A percentile compares a stretch with the other conserved stretches of the same genome.
These are phyloP conservation scores for Lentinula lateritia DNA, from an alignment of 768 basidiomycete species.

Conservation along the genomic window DNA sequence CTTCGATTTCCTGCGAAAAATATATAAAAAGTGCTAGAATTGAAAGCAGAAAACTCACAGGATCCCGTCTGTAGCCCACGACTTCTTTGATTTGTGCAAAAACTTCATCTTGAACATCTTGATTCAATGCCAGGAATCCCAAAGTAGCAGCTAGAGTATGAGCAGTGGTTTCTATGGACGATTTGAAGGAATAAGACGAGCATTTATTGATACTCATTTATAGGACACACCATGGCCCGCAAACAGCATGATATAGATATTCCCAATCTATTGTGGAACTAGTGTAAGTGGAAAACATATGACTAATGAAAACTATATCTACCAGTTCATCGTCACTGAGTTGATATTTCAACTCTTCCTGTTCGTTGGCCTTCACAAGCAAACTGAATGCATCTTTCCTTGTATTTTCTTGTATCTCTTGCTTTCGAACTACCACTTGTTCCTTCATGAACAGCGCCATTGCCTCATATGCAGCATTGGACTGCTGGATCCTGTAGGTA, in stretches of 20 bases:
- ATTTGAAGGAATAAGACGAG: neutral
- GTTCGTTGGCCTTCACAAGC: slow-evolving; percentile 41
- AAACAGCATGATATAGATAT: slow-evolving; percentile 46
- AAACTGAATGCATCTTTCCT: slow-evolving; percentile 33
- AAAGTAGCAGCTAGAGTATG: slow-evolving; percentile 42
- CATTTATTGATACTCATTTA: neutral
- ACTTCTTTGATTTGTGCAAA: slow-evolving; percentile 37
- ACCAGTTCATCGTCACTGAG: slow-evolving; percentile 38
- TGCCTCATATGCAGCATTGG: slow-evolving; percentile 23
- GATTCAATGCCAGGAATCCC: slow-evolving; percentile 37
- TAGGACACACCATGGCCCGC: slow-evolving; percentile 47
- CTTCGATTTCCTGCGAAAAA: slow-evolving; percentile 20
- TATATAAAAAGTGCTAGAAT: slow-evolving; percentile 13
- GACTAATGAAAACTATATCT: slow-evolving; percentile 5
- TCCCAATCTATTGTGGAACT: slow-evolving; percentile 36
- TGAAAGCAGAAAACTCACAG: slow-evolving; percentile 2
- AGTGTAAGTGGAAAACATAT: neutral
- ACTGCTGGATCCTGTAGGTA: slow-evolving; percentile 19
- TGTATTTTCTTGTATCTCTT: slow-evolving; percentile 17
- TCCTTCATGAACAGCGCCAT: slow-evolving; percentile 31
- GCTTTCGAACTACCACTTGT: slow-evolving; percentile 29
- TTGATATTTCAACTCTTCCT: slow-evolving; percentile 31
- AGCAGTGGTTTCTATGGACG: slow-evolving; percentile 40
- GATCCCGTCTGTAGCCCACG: slow-evolving; percentile 28
- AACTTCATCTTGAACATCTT: slow-evolving; percentile 43